A percentile compares a stretch with the other conserved stretches of the same genome.
Evolutionary conservation across 78 protist genomes (phyloP).

Genomic region (Dictyostelium brefeldianum): DNA sequence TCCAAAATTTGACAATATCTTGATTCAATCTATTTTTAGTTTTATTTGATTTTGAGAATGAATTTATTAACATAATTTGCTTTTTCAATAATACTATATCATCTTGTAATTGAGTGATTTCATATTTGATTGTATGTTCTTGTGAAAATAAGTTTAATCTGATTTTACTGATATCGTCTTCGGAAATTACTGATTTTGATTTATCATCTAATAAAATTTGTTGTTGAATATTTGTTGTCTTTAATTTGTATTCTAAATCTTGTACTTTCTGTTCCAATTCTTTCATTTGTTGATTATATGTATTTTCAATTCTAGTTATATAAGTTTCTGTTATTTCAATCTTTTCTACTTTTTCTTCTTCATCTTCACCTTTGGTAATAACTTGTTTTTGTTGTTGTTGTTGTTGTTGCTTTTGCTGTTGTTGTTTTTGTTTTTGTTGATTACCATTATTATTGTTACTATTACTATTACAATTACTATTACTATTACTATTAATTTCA

Average conservation of each 20-base stretch:
- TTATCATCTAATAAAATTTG: background rate
- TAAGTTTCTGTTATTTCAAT: background rate
- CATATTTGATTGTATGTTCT: conserved; percentile 1
- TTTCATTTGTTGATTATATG: background rate
- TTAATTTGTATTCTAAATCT: conserved; percentile 1
- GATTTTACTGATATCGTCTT: background rate
- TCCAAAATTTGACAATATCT: background rate
- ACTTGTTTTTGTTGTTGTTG: background rate
- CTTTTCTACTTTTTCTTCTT: background rate
- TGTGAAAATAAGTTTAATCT: conserved; percentile 4
- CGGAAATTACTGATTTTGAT: background rate
- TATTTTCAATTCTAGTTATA: conserved; percentile 1
- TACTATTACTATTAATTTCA: no score
- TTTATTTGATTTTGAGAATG: background rate
- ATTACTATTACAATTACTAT: no score
- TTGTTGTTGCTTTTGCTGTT: background rate
- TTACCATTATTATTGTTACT: no score
- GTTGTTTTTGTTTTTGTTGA: background rate
- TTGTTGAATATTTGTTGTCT: background rate
- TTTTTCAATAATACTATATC: background rate
- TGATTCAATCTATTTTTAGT: background rate
- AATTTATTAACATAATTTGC: background rate
- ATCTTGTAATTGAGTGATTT: background rate
- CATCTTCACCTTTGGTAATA: background rate
- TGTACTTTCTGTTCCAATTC: conserved; percentile 2